A percentile compares a stretch with the other conserved stretches of the same genome.
These are phyloP conservation scores for Neofusicoccum sp. DNA, from an alignment of 2,329 filamentous ascomycete species.

Conservation along the genomic window DNA sequence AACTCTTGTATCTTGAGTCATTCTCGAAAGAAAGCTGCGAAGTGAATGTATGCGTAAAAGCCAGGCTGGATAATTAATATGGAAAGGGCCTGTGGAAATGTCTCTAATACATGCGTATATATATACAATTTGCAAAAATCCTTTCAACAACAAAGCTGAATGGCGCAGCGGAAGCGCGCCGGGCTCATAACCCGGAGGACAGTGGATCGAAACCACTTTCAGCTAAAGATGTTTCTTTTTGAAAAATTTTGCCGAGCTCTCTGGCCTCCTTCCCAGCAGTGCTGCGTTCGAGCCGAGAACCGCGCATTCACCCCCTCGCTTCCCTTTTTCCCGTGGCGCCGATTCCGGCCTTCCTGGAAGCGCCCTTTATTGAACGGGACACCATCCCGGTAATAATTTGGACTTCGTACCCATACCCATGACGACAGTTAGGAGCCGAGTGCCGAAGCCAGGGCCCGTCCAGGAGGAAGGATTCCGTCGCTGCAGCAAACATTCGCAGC, in stretches of 20 bases:
- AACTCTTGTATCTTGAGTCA: too few species aligned
- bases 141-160: slow-evolving; percentile 10
- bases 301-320: not conserved
- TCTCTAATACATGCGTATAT: not conserved
- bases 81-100: not conserved
- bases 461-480: too few species aligned
- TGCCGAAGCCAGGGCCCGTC: too few species aligned
- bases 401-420: too few species aligned
- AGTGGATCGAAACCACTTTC: slow-evolving; percentile 33
- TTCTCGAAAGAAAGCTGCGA: too few species aligned
- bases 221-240: not conserved
- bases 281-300: slow-evolving; percentile 7
- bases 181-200: slow-evolving; percentile 38
- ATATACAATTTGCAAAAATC: not conserved
- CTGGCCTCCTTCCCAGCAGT: too few species aligned
- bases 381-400: too few species aligned
- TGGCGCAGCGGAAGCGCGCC: slow-evolving; percentile 28
- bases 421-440: too few species aligned
- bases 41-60: too few species aligned
- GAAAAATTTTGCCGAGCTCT: not conserved
- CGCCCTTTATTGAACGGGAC: not conserved
- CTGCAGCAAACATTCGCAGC: not conserved
- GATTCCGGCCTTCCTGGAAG: not conserved
- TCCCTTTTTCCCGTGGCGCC: not conserved
- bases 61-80: too few species aligned